phyloP scores from a whole-genome alignment of 1,139 yeast species.

The Sugiyamaella xylanicola region DNA sequence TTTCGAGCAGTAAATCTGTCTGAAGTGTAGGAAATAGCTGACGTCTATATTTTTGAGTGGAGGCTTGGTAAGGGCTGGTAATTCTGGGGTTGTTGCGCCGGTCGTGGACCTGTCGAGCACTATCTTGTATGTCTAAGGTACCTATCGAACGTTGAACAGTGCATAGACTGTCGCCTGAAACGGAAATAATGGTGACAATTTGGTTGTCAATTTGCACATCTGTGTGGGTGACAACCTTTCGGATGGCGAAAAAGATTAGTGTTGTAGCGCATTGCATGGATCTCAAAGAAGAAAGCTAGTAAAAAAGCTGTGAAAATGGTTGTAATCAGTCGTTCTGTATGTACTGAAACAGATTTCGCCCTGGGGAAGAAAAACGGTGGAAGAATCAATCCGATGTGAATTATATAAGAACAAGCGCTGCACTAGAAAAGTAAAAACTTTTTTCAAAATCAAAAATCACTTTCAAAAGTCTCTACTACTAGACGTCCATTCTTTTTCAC shows the following conservation, averaged over 20 bases:
- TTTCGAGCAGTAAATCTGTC: not conserved
- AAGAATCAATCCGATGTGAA: not conserved
- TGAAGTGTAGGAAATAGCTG: not conserved
- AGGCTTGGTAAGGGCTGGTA: not conserved
- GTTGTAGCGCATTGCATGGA: constrained; percentile 6
- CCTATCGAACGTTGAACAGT: constrained; percentile 10
- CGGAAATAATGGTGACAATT: constrained; percentile 7
- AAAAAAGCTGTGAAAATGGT: constrained; percentile 1
- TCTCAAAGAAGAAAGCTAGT: not conserved
- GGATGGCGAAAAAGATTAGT: constrained; percentile 1
- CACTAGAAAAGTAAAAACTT: not conserved
- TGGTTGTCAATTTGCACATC: constrained; percentile 7
- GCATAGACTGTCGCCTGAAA: constrained; percentile 6
- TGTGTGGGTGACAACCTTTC: constrained; percentile 8
- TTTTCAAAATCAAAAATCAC: not conserved
- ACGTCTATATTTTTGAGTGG: not conserved
- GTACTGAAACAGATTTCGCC: not conserved
- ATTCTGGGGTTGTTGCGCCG: too few species aligned
- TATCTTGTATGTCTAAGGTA: not conserved
- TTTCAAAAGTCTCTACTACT: not conserved
- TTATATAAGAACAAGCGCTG: constrained; percentile 6
- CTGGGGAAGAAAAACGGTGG: not conserved
- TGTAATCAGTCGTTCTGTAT: not conserved
- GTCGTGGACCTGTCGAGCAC: not conserved
- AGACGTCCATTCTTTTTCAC: constrained; percentile 21